A percentile compares a stretch with the other conserved stretches of the same genome.
These are phyloP conservation scores for Barbarea vulgaris DNA, from an alignment of 345 rosid species.

Conservation along the genomic window DNA sequence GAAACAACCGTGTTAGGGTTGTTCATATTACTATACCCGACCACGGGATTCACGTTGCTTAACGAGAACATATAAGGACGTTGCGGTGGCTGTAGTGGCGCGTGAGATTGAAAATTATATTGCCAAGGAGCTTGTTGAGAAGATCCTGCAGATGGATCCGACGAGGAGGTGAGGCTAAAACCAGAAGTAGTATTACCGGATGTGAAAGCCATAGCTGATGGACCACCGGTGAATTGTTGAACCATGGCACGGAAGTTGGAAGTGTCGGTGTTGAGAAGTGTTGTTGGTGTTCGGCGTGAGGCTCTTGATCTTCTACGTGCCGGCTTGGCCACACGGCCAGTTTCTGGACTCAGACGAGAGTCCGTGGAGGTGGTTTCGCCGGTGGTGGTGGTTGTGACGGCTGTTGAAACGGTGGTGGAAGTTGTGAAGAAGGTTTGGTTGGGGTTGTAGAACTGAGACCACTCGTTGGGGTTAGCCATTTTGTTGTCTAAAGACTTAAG, in stretches of 20 bases:
- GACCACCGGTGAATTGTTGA: slow-evolving; percentile 93
- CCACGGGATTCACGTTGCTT: slow-evolving; percentile 30
- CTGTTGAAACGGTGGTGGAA: slow-evolving; percentile 41
- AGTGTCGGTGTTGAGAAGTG: slow-evolving; percentile 90
- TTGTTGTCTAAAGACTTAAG: slow-evolving; percentile 32
- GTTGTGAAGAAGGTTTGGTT: slow-evolving; percentile 48
- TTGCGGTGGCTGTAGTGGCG: slow-evolving; percentile 14
- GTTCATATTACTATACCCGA: slow-evolving; percentile 31
- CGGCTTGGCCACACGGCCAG: slow-evolving; percentile 78
- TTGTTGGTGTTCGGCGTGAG: slow-evolving; percentile 92
- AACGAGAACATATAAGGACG: slow-evolving; percentile 41
- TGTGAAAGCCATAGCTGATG: slow-evolving; percentile 61
- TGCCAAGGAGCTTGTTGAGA: slow-evolving; percentile 41
- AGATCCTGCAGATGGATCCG: slow-evolving; percentile 33
- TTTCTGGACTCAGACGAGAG: slow-evolving; percentile 58
- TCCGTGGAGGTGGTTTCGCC: slow-evolving; percentile 29
- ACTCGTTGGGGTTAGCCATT: slow-evolving; percentile 70
- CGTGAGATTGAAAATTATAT: slow-evolving; percentile 29
- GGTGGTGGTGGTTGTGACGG: slow-evolving; percentile 36
- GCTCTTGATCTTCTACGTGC: slow-evolving; percentile 88
- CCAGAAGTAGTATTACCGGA: slow-evolving; percentile 40
- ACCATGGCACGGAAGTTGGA: slow-evolving; percentile 95
- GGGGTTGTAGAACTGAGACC: slow-evolving; percentile 65
- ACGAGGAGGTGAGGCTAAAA: slow-evolving; percentile 37
- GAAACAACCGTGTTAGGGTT: slow-evolving; percentile 29